These are phyloP conservation scores for Gossypioides kirkii DNA, from an alignment of 345 rosid genomes.

Conservation along the genomic window DNA sequence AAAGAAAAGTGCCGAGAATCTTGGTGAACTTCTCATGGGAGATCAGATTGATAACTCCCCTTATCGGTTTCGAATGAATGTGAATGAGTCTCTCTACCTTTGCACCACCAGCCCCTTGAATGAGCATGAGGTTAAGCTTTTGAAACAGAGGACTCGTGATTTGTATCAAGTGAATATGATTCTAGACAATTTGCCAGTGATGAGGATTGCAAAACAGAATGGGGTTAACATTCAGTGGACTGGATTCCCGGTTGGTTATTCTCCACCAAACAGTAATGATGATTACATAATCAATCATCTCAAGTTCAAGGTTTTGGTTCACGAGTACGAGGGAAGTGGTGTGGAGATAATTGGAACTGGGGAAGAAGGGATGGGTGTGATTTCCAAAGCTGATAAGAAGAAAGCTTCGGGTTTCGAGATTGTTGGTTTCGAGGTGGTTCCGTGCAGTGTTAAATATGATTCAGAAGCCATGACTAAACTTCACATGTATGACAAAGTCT, in stretches of 20 bases:
- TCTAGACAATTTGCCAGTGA: constrained; percentile 73
- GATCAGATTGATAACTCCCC: constrained; percentile 89
- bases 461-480: constrained; percentile 54
- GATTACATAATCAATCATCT: constrained; percentile 81
- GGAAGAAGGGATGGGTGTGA: constrained; percentile 74
- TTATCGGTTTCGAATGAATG: constrained; percentile 62
- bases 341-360: constrained; percentile 80
- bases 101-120: constrained; percentile 57
- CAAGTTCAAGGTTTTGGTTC: constrained; percentile 67
- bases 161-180: constrained; percentile 84
- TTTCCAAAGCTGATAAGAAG: constrained; percentile 65
- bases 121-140: constrained; percentile 75
- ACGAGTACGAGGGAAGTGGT: constrained; percentile 65
- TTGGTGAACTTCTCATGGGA: constrained; percentile 83
- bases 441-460: constrained; percentile 68
- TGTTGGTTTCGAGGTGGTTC: constrained; percentile 78
- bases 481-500: constrained; percentile 49
- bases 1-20: constrained; percentile 77
- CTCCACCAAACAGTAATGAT: constrained; percentile 59
- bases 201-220: constrained; percentile 64
- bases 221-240: constrained; percentile 77
- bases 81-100: constrained; percentile 60
- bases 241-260: constrained; percentile 71
- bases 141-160: constrained; percentile 80
- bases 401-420: constrained; percentile 64